Base-by-base conservation (phyloP, 495 filamentous ascomycete genomes). In the Antarctomyces pellizariae region DNA sequence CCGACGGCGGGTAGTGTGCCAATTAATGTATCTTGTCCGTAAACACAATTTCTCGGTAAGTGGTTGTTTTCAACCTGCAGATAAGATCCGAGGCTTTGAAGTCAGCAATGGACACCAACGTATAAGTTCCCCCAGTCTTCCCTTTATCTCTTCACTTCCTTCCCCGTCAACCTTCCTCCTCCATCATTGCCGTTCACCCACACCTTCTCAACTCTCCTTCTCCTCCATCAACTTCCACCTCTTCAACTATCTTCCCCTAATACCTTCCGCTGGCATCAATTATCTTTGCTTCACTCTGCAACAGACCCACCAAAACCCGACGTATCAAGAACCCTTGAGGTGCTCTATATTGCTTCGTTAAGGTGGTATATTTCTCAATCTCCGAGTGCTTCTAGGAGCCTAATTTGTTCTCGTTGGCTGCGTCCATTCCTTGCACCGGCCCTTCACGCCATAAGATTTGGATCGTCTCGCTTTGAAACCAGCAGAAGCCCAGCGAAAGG, bases 371-470 rank as follows among this genome's bases (percentile, higher is more conserved):
- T n/a, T n/a, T n/a, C n/a, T n/a, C n/a, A n/a, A n/a, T n/a, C n/a
- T n/a, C n/a, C n/a, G n/a, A n/a, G n/a, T n/a, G n/a, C n/a, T n/a
- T n/a, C n/a, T n/a, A n/a, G n/a, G n/a, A n/a, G n/a, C n/a, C n/a
- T n/a, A n/a, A n/a, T n/a, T n/a, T n/a, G n/a, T n/a, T n/a, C n/a
- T n/a, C n/a, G n/a, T n/a, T n/a, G n/a, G n/a, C n/a, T n/a, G n/a
- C n/a, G n/a, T n/a, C n/a, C n/a, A n/a, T n/a, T n/a, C n/a, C n/a
- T n/a, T n/a, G n/a, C n/a, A n/a, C n/a, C n/a, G n/a, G n/a, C 15
- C 27, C 4, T 29, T 13, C 16, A 16, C 17, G 17, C 3, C 16
- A 29, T 29, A 18, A 18, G 27, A 29, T 29, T 18, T 5, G 27
- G 17, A 13, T 4, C 27, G 7, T 29, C 27, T 22, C 27, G 27